A percentile compares a stretch with the other conserved stretches of the same genome.
Conservation (phyloP, 2,329 filamentous ascomycete species). For the Lojkania enalia region DNA sequence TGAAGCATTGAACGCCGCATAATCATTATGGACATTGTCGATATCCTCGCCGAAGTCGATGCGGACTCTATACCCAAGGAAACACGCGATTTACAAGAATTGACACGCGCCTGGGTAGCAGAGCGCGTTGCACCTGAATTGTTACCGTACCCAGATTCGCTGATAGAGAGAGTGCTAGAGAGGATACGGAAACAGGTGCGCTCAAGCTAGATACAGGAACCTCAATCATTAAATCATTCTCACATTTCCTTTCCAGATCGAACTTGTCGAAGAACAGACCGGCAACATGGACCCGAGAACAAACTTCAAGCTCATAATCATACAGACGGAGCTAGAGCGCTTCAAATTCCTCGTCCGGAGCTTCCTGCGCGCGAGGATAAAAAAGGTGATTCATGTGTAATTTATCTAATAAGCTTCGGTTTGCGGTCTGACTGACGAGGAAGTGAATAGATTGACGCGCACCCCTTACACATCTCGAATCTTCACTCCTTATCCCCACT, state of each 20-base stretch:
- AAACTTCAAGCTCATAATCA: slow-evolving; percentile 90
- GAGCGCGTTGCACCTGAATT: slow-evolving; percentile 89
- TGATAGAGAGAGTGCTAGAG: slow-evolving; percentile 82
- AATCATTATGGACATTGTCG: slow-evolving; percentile 51
- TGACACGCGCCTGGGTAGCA: slow-evolving; percentile 91
- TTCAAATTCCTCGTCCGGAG: slow-evolving; percentile 90
- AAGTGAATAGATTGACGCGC: slow-evolving; percentile 67
- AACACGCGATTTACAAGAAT: slow-evolving; percentile 77
- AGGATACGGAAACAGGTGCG: slow-evolving; percentile 47
- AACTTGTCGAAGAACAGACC: slow-evolving; percentile 63
- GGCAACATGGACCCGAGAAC: slow-evolving; percentile 85
- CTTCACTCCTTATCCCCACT: slow-evolving; percentile 63
- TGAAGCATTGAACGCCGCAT: slow-evolving; percentile 1
- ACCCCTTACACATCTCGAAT: slow-evolving; percentile 56
- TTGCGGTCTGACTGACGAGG: background rate
- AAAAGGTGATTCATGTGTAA: slow-evolving; percentile 64
- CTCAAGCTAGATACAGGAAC: slow-evolving; percentile 1
- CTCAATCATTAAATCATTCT: too few relatives aligned
- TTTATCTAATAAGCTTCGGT: background rate
- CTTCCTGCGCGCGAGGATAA: slow-evolving; percentile 79
- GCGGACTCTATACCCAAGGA: slow-evolving; percentile 55
- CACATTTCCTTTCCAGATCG: slow-evolving; percentile 47
- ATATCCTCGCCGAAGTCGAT: slow-evolving; percentile 57
- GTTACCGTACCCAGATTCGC: slow-evolving; percentile 72
- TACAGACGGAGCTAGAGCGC: slow-evolving; percentile 93